Conservation (phyloP, 257 asterid species). For the Solanum tacnaense region DNA sequence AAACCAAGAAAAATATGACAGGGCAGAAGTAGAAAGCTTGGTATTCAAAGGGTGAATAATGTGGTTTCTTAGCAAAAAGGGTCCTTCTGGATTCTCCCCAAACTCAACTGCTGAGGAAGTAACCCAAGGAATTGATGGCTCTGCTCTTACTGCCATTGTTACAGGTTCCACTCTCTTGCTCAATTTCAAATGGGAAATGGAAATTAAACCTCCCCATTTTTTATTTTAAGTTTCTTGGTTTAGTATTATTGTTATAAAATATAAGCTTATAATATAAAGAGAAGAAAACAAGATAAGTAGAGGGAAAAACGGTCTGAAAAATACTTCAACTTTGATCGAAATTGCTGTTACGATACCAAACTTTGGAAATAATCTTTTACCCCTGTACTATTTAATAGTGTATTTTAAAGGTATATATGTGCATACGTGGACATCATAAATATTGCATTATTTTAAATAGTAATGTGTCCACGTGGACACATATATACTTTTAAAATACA, state of each 20-base stretch:
- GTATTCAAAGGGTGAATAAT: neutral
- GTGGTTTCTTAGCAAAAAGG: neutral
- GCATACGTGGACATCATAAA: too few relatives aligned
- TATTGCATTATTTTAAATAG: too few relatives aligned
- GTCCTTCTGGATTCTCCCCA: neutral
- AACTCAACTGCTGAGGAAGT: slow-evolving; percentile 1
- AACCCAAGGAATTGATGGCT: neutral
- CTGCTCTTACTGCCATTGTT: neutral
- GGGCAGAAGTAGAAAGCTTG: neutral
- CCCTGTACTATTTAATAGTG: too few relatives aligned
- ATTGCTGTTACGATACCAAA: too few relatives aligned
- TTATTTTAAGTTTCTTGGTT: neutral
- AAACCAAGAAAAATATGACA: neutral
- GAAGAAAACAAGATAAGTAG: too few relatives aligned
- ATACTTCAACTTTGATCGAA: too few relatives aligned
- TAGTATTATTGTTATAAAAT: neutral
- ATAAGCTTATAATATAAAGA: too few relatives aligned
- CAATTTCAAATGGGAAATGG: neutral
- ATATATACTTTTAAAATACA: too few relatives aligned
- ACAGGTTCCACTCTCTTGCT: neutral
- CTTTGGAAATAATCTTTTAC: too few relatives aligned
- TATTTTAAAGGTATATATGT: too few relatives aligned
- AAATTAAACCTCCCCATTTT: neutral
- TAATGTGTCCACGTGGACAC: too few relatives aligned
- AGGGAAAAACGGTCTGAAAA: too few relatives aligned